Evolutionary conservation across 2,329 filamentous ascomycete species (phyloP).

Genomic region (Zasmidium citrigriseum): DNA sequence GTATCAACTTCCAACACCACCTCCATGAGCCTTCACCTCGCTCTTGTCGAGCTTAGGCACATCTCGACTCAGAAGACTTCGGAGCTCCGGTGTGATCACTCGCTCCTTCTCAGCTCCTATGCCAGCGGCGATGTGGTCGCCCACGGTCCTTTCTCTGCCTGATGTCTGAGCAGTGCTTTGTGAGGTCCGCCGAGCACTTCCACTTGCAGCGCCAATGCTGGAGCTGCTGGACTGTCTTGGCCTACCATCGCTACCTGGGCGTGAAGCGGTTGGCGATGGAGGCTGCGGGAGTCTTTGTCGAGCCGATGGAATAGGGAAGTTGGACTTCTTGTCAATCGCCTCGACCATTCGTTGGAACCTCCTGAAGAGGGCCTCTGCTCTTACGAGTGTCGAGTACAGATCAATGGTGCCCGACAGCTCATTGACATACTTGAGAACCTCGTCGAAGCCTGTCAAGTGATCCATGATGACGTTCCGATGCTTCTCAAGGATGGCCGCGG

Average conservation of each 20-base stretch:
- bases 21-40: constrained; percentile 47
- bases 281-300: constrained; percentile 50
- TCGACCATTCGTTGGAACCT: constrained; percentile 88
- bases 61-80: constrained; percentile 62
- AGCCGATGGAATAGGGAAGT: constrained; percentile 65
- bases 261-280: constrained; percentile 19
- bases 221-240: constrained; percentile 14
- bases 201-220: not conserved
- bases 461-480: constrained; percentile 96
- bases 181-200: not conserved
- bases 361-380: constrained; percentile 84
- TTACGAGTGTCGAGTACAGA: constrained; percentile 78
- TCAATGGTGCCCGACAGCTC: constrained; percentile 94
- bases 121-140: constrained; percentile 27
- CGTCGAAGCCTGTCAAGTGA: constrained; percentile 91
- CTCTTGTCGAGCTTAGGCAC: constrained; percentile 52
- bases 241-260: constrained; percentile 24
- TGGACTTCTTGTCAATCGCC: constrained; percentile 86
- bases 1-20: constrained; percentile 7
- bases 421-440: constrained; percentile 97
- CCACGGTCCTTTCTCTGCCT: constrained; percentile 42
- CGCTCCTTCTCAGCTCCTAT: constrained; percentile 43
- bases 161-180: constrained; percentile 27
- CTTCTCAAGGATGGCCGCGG: constrained; percentile 90
- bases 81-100: constrained; percentile 65